Base-by-base conservation (phyloP, 1,139 yeast genomes). In the Nakaseomyces nivariensis region DNA sequence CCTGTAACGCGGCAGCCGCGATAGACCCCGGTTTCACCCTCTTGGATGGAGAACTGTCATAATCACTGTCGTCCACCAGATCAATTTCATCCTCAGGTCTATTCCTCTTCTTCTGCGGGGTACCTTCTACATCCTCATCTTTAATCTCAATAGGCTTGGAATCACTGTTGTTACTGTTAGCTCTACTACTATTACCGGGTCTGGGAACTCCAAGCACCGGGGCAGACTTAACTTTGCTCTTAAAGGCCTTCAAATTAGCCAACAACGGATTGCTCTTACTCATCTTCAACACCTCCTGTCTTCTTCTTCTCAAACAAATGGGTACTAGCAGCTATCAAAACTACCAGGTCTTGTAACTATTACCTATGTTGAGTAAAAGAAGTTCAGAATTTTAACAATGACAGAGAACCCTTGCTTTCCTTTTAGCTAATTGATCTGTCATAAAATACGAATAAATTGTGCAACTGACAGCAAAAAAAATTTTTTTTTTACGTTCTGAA, bases 201-300 rank as follows among this genome's bases (percentile, higher is more conserved):
- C 44, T 41, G 5, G 44, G 44, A 27, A 41, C 44, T n/a, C 44
- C 44, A 4, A 41, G 34, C 22, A 73, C 73, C 0, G 84, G 83
- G 6, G 81, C 77, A 25, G 76, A 69, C 60, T 79, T 77, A 52
- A 79, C 76, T 53, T 78, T 76, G 60, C 71, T 77, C 60, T 76
- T 77, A 71, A 81, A 80, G 46, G 84, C 82, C 63, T 78, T 79
- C 50, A 81, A 69, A 56, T 74, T 75, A n/a, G 75, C 75, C 34
- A 74, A 61, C 44, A 74, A 59, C 2, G 72, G 69, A 49, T 72
- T 76, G 47, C 54, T 55, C 40, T 50, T 49, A 43, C 51, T 52
- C 58, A 55, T 56, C 22, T 31, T 34, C 8, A 29, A 10, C 22
- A 17, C 22, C 22, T 17, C 22, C 22, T 17, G 22, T 17, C 3